Base-by-base conservation (phyloP, 78 protist genomes). In the Polysphondylium violaceum region DNA sequence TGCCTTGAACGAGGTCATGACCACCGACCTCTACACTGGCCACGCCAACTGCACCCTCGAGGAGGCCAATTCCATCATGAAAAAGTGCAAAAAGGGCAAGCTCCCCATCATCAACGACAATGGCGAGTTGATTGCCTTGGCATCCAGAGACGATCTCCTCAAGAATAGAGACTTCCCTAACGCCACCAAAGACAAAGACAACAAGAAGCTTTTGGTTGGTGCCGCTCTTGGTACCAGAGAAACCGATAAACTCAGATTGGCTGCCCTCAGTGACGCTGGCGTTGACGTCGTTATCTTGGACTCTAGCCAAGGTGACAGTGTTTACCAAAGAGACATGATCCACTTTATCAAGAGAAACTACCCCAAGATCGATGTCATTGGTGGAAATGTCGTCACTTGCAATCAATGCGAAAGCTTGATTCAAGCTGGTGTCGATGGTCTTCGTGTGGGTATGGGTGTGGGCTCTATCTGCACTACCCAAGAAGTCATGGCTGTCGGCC, bases 391-490 rank as follows among this genome's bases (percentile, higher is more conserved):
- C 27, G 98, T 94, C 43, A 95, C 98, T 25, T 77, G 65, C 6
- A 40, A 63, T 3, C 97, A 88, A 86, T 96, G 98, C 12, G 60
- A 58, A n/a, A 61, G 94, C 74, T 93, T 98, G 31, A 95, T 98
- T 41, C 77, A 35, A n/a, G 86, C 98, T 31, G 98, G 99, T 25
- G 98, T 95, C 21, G 99, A 98, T 83, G 96, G 87, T 3, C 94
- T 97, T 47, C 94, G 97, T 65, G 96, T 98, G 38, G 99, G 99
- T 51, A 97, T 98, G 93, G 99, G 99, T 59, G 78, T 94, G 6
- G 99, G 99, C 16, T 87, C 97, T 27, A 97, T 97, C 74, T 98
- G 99, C 90, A 97, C 98, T 60, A 98, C 99, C 3, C 98, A 96
- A 74, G 96, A 76, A 19, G 93, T 87, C 3, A 87, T 75, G 93